Base-by-base conservation (phyloP, 2,329 filamentous ascomycete species). In the Dryadomyces sulphureus region DNA sequence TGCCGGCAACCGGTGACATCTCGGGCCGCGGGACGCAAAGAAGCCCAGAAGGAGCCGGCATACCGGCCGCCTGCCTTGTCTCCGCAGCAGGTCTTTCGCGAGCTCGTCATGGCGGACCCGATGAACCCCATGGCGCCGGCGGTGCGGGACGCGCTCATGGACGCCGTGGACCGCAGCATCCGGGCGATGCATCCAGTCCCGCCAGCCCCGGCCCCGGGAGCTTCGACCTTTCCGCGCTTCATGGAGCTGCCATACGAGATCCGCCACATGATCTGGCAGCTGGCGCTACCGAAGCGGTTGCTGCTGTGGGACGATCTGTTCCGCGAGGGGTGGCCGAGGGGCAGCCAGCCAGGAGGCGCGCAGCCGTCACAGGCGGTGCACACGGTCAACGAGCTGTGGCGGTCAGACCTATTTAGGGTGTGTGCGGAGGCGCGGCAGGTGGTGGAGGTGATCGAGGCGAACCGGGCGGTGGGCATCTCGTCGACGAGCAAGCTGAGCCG, bases 191-290 rank as follows among this genome's bases (percentile, higher is more conserved):
- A 5, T 19, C 36, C 14, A 14, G 24, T 16, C 32, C 5, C 42
- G 14, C 14, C 30, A 19, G 30, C 19, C 1, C 19, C 35, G 17
- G 4, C 41, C 6, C 12, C 20, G 4, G 11, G n/a, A n/a, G 27
- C 36, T 3, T 4, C 20, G 3, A n/a, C 17, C n/a, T 51, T 51
- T 34, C 42, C 20, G 17, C 20, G 12, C 16, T 53, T 53, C 17
- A 5, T 34, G 4, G 7, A 3, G 6, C 47, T 53, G n/a, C 52
- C 52, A 5, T 45, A 34, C 6, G 52, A 53, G 25, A 46, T 53
- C 36, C 52, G 52, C 24, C 46, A 38, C 44, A 50, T 53, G 39
- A 35, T 53, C 36, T 53, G 52, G 52, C 45, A 47, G 17, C 40
- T 38, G 7, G 52, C 52, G 3, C 9, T 53, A 42, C 50, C 52